Percentiles rank a stretch among this genome's conserved stretches.
Evolutionary conservation across 2,329 filamentous ascomycete genomes (phyloP).

Genomic region (Colletotrichum simmondsii): DNA sequence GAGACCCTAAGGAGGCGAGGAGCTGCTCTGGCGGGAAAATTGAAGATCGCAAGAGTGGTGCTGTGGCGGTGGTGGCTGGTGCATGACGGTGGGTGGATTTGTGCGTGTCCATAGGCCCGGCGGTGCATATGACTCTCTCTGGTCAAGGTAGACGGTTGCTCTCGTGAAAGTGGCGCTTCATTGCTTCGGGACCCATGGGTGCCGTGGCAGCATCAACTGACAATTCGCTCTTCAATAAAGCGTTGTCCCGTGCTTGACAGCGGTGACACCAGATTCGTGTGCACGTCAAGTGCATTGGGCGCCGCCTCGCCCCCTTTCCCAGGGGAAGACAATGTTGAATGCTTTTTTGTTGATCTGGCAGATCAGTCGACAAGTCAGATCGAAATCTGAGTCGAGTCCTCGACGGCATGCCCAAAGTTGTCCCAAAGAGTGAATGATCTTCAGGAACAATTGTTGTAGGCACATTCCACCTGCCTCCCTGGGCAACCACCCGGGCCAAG

Average conservation of each 20-base stretch:
- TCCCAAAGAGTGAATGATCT: slow-evolving; percentile 2
- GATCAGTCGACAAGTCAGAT: not conserved
- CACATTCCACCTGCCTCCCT: not conserved
- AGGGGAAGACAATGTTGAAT: not conserved
- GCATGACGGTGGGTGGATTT: too few species aligned
- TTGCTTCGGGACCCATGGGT: not conserved
- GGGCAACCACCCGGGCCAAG: not conserved
- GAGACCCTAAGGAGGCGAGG: too few species aligned
- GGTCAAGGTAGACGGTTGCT: too few species aligned
- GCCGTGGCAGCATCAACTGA: not conserved
- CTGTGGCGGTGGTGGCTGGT: too few species aligned
- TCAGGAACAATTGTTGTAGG: not conserved
- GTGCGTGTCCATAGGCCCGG: too few species aligned
- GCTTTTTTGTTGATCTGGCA: not conserved
- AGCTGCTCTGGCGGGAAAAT: too few species aligned
- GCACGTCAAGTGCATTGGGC: not conserved
- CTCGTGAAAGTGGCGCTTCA: too few species aligned
- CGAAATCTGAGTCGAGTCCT: not conserved
- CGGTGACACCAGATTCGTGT: not conserved
- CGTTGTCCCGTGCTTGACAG: not conserved
- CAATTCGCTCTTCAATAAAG: not conserved
- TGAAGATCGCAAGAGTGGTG: too few species aligned
- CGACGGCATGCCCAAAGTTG: not conserved
- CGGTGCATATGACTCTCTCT: too few species aligned
- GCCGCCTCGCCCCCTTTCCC: too few species aligned